These are phyloP conservation scores for Gautieria morchelliformis DNA, from an alignment of 768 basidiomycete species.

Conservation along the genomic window DNA sequence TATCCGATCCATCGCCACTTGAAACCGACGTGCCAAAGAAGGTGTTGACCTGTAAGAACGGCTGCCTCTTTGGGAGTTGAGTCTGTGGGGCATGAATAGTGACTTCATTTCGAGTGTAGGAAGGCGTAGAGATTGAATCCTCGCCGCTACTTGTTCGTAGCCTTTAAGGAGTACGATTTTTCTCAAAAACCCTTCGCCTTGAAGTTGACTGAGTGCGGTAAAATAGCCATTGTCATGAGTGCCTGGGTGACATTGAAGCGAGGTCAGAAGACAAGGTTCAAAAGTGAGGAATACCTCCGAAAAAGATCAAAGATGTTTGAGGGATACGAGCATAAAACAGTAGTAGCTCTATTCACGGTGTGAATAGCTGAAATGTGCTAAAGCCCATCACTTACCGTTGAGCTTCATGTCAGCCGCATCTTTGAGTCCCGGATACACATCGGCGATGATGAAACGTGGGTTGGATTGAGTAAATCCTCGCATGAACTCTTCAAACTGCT, in stretches of 20 bases:
- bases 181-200: conserved; percentile 49
- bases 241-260: background rate
- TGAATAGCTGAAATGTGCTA: background rate
- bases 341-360: background rate
- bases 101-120: conserved; percentile 45
- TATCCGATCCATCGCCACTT: no score
- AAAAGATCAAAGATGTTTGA: background rate
- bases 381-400: background rate
- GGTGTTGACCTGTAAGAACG: no score
- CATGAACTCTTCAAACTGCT: background rate
- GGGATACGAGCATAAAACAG: background rate
- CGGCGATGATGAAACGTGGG: background rate
- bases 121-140: conserved; percentile 38
- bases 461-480: background rate
- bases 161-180: conserved; percentile 58
- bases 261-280: background rate
- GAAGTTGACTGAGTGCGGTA: conserved; percentile 25
- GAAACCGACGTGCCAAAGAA: no score
- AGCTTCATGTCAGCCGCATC: background rate
- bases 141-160: conserved; percentile 30
- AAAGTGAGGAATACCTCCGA: background rate
- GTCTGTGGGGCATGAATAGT: conserved; percentile 29
- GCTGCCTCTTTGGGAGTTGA: no score
- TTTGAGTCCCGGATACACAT: background rate
- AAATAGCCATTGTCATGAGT: background rate